Conservation (phyloP, 2,329 filamentous ascomycete species). For the Grosmannia serpens region DNA sequence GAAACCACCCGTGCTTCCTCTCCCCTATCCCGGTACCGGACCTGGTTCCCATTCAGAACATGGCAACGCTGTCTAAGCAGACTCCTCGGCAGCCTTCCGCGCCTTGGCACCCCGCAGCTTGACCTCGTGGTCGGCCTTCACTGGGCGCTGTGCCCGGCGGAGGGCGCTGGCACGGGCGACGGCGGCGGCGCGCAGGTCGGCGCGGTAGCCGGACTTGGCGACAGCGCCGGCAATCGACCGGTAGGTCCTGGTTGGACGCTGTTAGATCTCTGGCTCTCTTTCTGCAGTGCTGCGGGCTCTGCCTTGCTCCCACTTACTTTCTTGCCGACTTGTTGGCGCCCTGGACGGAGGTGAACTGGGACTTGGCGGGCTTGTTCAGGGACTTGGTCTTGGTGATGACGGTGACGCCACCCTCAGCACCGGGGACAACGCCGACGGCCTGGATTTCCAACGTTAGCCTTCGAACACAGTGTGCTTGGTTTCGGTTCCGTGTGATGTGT, state of each 20-base stretch:
- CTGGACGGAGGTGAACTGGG: slow-evolving; percentile 55
- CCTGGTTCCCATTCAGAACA: not conserved
- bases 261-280: not conserved
- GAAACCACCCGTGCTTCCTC: not conserved
- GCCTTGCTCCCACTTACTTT: slow-evolving; percentile 49
- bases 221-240: slow-evolving; percentile 72
- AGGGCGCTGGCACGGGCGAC: slow-evolving; percentile 81
- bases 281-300: not conserved
- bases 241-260: slow-evolving; percentile 55
- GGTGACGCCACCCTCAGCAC: slow-evolving; percentile 67
- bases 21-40: not conserved
- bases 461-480: not conserved
- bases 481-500: not conserved
- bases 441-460: slow-evolving; percentile 22
- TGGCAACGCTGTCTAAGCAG: slow-evolving; percentile 22
- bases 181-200: slow-evolving; percentile 65
- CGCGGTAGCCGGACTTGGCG: slow-evolving; percentile 76
- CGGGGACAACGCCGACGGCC: slow-evolving; percentile 71
- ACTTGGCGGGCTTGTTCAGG: slow-evolving; percentile 60
- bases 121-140: slow-evolving; percentile 61
- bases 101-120: slow-evolving; percentile 76
- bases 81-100: slow-evolving; percentile 52
- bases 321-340: slow-evolving; percentile 59
- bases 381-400: slow-evolving; percentile 74
- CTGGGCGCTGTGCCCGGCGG: slow-evolving; percentile 64